Base-by-base conservation (phyloP, 805 yeast genomes). In the Pichia kluyveri region DNA sequence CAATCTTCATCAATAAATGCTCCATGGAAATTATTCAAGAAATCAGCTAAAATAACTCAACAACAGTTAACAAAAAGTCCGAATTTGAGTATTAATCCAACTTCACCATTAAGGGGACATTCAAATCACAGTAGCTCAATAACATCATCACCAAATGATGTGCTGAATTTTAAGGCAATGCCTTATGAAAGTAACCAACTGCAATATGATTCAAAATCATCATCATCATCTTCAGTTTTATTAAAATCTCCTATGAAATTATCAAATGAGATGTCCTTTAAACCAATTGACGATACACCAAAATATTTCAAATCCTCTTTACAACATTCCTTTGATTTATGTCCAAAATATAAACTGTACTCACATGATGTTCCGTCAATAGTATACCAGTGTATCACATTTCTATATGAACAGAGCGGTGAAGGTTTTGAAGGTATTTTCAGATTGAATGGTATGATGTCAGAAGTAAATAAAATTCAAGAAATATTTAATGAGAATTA, bases 381-480 rank as follows among this genome's bases (percentile, higher is more conserved):
- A 8, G 77, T 87, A 17, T 84, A 69, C 56, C 68, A 95, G 51
- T 88, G 96, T 59, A 59, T 90, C 34, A 83, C 79, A 48, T 86
- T 75, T 54, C 69, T 91, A 44, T 72, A 74, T 44, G 73, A 70
- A 38, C 75, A 81, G 27, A 79, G 82, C 23, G 96, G 95, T 0
- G 70, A 82, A n/a, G 76, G 76, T 52, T 93, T 87, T 62, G 96
- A 89, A 59, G 99, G 99, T 11, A 77, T 91, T 3, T 93, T 93
- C 69, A 73, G 99, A 52, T 69, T 89, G 49, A 86, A 90, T 65
- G 98, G 98, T 5, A 86, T 95, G 37, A 84, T 89, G 48, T 75
- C 88, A 1, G 73, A 83, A 45, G 87, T 86, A 38, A 78, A 82
- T 53, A 76, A 71, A 39, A 71, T 86, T 50, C 86, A 82, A 57